Evolutionary conservation across 1,284 basidiomycete genomes (phyloP).

Genomic region (Porogramme epimiltina): DNA sequence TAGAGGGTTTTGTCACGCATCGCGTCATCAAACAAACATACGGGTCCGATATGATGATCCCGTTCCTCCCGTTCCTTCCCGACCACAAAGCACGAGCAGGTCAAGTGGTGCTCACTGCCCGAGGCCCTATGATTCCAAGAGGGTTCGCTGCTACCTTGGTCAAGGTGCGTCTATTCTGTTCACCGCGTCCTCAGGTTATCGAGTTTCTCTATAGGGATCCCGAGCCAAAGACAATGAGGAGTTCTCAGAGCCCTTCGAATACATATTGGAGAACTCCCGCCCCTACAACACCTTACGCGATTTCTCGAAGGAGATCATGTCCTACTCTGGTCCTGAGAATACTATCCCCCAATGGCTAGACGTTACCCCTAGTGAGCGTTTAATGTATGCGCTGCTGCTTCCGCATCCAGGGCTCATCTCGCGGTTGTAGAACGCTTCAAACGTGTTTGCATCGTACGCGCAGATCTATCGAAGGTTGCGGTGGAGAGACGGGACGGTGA

Average conservation of each 20-base stretch:
- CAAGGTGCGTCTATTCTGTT: slow-evolving; percentile 10
- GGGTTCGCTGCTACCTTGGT: background rate
- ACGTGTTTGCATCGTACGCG: slow-evolving; percentile 42
- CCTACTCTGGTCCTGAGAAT: slow-evolving; percentile 40
- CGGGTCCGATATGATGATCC: background rate
- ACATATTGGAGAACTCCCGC: slow-evolving; percentile 31
- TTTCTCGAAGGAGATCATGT: slow-evolving; percentile 38
- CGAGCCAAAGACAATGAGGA: slow-evolving; percentile 38
- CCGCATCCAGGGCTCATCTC: background rate
- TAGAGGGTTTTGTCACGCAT: background rate
- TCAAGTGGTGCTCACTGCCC: background rate
- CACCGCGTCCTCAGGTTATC: background rate
- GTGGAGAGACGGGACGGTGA: slow-evolving; percentile 8
- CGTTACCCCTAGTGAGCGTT: slow-evolving; percentile 38
- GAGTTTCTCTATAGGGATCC: background rate
- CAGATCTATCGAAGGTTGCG: slow-evolving; percentile 38
- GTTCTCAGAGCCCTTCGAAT: slow-evolving; percentile 41
- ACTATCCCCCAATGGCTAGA: slow-evolving; percentile 50
- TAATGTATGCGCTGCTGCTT: background rate
- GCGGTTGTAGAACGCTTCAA: slow-evolving; percentile 38
- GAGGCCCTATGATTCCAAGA: background rate
- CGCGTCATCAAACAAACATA: background rate
- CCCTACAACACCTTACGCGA: slow-evolving; percentile 30
- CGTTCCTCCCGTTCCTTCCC: background rate
- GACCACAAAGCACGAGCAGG: background rate